phyloP scores from a whole-genome alignment of 2,329 filamentous ascomycete species.

The Raffaelea deltoideospora region DNA sequence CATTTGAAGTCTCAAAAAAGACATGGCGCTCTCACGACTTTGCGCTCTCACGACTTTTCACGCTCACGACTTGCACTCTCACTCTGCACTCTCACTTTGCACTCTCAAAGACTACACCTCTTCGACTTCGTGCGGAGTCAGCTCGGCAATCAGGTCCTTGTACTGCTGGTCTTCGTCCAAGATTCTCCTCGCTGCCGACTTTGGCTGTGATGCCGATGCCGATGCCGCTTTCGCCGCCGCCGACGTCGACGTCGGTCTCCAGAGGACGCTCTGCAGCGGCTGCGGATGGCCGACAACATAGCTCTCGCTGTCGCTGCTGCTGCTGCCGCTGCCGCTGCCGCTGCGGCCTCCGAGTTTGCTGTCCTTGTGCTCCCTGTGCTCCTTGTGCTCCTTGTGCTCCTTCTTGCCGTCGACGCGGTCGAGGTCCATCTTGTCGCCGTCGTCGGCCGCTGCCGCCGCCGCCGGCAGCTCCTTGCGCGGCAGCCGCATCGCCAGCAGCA shows the following conservation, averaged over 20 bases:
- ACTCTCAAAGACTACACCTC: too few species aligned
- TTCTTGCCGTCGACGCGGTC: constrained; percentile 11
- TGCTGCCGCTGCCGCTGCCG: background rate
- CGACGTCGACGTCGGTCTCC: constrained; percentile 9
- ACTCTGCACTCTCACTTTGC: too few species aligned
- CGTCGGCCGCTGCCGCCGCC: background rate
- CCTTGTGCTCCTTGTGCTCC: background rate
- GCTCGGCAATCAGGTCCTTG: constrained; percentile 25
- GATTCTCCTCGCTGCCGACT: constrained; percentile 11
- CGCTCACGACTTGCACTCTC: background rate
- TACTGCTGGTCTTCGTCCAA: constrained; percentile 29
- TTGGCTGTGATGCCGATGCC: constrained; percentile 2
- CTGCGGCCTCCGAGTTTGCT: background rate
- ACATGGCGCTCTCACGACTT: too few species aligned
- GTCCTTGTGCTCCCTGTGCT: background rate
- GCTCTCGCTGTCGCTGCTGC: background rate
- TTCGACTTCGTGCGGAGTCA: constrained; percentile 18
- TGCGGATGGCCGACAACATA: constrained; percentile 4
- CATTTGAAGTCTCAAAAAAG: too few species aligned
- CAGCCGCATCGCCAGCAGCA: constrained; percentile 51
- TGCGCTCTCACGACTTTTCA: too few species aligned
- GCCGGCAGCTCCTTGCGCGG: constrained; percentile 24
- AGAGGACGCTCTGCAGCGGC: constrained; percentile 9
- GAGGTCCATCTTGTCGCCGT: constrained; percentile 5
- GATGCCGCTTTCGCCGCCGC: constrained; percentile 1